These are phyloP conservation scores for Maudiozyma saulgeensis DNA, from an alignment of 805 yeast genomes.

Conservation along the genomic window DNA sequence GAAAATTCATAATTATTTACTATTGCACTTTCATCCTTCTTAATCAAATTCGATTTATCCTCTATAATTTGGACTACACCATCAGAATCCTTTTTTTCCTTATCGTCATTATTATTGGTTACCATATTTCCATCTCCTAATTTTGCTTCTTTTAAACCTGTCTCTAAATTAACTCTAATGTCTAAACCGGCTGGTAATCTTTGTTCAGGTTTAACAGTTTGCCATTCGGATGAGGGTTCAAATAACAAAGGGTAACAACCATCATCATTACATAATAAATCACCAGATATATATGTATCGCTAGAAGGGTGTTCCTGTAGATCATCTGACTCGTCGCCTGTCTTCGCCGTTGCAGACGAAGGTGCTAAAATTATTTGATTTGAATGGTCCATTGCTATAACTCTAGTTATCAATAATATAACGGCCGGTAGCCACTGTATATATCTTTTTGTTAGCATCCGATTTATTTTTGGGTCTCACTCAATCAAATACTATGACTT, in stretches of 20 bases:
- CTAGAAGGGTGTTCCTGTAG: background rate
- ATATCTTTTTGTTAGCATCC: too few species aligned
- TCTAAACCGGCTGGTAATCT: constrained; percentile 69
- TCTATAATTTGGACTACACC: background rate
- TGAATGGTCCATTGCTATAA: background rate
- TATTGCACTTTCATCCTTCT: background rate
- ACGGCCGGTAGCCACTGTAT: background rate
- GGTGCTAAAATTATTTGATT: background rate
- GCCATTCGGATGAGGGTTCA: constrained; percentile 61
- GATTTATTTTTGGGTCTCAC: too few species aligned
- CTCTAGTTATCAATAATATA: background rate
- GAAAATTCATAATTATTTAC: constrained; percentile 21
- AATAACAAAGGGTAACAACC: constrained; percentile 61
- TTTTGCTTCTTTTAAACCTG: constrained; percentile 62
- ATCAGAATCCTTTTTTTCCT: too few species aligned
- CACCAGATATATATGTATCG: background rate
- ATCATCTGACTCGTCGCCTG: background rate
- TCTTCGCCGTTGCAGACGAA: background rate
- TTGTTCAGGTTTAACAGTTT: constrained; percentile 58
- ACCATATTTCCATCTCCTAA: constrained; percentile 15
- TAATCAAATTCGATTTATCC: background rate
- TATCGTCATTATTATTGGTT: background rate
- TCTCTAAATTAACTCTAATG: constrained; percentile 64
- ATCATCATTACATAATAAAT: constrained; percentile 3
- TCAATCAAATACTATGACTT: too few species aligned